A percentile compares a stretch with the other conserved stretches of the same genome.
Evolutionary conservation across 331 rosid species (phyloP).

Genomic region (Stylosanthes scabra): DNA sequence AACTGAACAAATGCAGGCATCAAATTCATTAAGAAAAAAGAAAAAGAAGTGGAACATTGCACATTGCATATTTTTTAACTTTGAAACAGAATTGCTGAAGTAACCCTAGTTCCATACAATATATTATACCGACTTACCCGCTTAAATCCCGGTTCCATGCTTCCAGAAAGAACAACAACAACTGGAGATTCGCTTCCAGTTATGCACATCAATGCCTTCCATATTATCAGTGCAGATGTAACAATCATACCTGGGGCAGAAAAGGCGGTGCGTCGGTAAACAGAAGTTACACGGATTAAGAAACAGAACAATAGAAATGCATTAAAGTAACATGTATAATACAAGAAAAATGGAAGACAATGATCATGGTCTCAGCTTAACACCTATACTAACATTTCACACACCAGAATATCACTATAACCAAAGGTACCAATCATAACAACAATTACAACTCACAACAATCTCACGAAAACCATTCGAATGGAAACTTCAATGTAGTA

Average conservation of each 20-base stretch:
- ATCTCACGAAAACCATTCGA: background rate
- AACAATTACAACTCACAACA: constrained; percentile 7
- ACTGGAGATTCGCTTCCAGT: constrained; percentile 86
- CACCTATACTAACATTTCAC: background rate
- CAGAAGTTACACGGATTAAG: background rate
- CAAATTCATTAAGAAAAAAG: too few relatives aligned
- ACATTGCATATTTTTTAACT: background rate
- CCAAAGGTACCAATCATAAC: background rate
- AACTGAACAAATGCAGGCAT: too few relatives aligned
- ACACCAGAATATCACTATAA: background rate
- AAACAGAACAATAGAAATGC: background rate
- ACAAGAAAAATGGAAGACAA: background rate
- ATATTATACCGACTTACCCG: constrained; percentile 53
- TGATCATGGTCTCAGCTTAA: background rate
- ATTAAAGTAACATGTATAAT: too few relatives aligned
- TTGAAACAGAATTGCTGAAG: constrained; percentile 6
- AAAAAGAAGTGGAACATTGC: too few relatives aligned
- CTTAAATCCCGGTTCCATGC: constrained; percentile 97
- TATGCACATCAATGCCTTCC: constrained; percentile 87
- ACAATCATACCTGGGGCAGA: constrained; percentile 76
- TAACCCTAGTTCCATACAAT: background rate
- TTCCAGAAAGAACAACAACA: constrained; percentile 92
- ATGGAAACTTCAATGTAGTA: background rate
- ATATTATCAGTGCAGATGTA: constrained; percentile 77
- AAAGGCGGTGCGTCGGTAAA: background rate